Evolutionary conservation across 1,284 basidiomycete genomes (phyloP).

Genomic region (Malassezia furfur): DNA sequence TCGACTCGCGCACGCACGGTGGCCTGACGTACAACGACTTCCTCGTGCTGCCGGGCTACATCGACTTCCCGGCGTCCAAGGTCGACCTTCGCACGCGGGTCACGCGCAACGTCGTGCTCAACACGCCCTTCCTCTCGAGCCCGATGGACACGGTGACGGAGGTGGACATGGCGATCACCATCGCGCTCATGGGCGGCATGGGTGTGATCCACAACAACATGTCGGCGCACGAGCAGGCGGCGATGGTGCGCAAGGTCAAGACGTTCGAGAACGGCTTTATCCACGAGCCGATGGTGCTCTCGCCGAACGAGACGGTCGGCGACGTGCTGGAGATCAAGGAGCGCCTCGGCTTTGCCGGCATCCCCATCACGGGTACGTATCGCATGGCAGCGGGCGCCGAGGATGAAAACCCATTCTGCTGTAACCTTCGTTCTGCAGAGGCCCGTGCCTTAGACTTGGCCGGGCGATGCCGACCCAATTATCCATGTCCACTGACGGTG

Average conservation of each 20-base stretch:
- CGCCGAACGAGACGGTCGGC: conserved; percentile 68
- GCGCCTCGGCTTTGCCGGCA: conserved; percentile 85
- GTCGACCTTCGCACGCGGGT: conserved; percentile 77
- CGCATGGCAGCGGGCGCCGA: not conserved
- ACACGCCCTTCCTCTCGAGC: conserved; percentile 92
- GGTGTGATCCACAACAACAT: conserved; percentile 99
- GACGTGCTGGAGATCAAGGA: conserved; percentile 91
- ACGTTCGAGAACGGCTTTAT: conserved; percentile 96
- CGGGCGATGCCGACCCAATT: conserved; percentile 62
- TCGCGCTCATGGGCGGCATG: conserved; percentile 66
- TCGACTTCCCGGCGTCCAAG: conserved; percentile 75
- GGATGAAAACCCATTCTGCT: conserved; percentile 53
- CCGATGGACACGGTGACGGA: conserved; percentile 99
- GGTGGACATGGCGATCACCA: conserved; percentile 79
- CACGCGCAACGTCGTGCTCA: conserved; percentile 82
- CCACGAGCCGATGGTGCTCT: conserved; percentile 71
- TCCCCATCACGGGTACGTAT: conserved; percentile 84
- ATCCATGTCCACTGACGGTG: conserved; percentile 49
- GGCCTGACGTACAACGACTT: conserved; percentile 78
- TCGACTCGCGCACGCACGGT: conserved; percentile 78
- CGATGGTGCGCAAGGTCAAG: conserved; percentile 95
- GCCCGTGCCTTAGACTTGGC: conserved; percentile 56
- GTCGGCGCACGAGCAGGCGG: conserved; percentile 73
- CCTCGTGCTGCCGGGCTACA: conserved; percentile 68
- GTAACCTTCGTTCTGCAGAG: conserved; percentile 84